phyloP scores from a whole-genome alignment of 1,284 basidiomycete genomes.

The Puccinia triticina region DNA sequence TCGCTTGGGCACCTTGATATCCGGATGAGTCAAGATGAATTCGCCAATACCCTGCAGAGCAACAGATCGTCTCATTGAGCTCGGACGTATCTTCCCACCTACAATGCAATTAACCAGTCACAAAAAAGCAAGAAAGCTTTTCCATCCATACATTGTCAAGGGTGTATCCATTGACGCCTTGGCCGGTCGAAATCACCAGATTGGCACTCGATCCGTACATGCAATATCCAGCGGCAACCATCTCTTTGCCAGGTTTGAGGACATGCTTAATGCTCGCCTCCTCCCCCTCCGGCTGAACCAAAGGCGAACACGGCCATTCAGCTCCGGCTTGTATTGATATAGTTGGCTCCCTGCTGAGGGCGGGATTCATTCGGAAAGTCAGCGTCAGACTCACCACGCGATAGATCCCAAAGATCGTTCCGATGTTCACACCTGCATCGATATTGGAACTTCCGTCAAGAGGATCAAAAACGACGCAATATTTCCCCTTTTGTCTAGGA shows the following conservation, averaged over 20 bases:
- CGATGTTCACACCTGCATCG: constrained; percentile 99
- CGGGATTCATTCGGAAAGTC: background rate
- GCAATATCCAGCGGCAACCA: constrained; percentile 87
- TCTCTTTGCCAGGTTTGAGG: constrained; percentile 87
- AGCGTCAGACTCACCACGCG: constrained; percentile 67
- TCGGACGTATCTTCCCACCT: too few relatives aligned
- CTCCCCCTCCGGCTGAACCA: constrained; percentile 71
- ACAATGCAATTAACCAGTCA: background rate
- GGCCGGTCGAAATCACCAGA: constrained; percentile 90
- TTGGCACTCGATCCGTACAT: constrained; percentile 98
- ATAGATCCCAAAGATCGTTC: constrained; percentile 99
- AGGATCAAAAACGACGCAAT: constrained; percentile 97
- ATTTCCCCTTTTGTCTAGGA: constrained; percentile 67
- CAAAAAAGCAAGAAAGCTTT: background rate
- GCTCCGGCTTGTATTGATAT: constrained; percentile 8
- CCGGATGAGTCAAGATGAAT: constrained; percentile 97
- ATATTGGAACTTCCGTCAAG: constrained; percentile 98
- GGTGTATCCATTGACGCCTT: constrained; percentile 97
- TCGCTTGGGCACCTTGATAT: constrained; percentile 87
- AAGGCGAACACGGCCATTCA: constrained; percentile 33
- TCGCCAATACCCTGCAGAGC: constrained; percentile 76
- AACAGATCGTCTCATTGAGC: background rate
- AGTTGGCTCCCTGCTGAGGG: constrained; percentile 20
- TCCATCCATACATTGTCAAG: constrained; percentile 79
- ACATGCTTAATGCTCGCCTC: constrained; percentile 81